phyloP scores from a whole-genome alignment of 495 filamentous ascomycete species.

The Friedmanniomyces endolithicus region DNA sequence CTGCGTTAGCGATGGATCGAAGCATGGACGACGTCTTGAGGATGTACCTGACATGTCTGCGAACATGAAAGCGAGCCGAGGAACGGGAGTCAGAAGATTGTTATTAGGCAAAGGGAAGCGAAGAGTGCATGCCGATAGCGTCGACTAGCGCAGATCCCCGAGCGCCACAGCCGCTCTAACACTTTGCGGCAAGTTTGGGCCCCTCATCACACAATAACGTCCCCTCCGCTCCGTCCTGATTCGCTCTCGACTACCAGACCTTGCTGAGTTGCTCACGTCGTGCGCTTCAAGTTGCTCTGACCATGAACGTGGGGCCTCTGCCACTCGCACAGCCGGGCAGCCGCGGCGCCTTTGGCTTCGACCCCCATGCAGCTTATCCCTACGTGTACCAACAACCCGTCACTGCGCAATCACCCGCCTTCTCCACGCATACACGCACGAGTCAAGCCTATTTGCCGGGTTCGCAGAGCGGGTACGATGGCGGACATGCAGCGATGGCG shows the following conservation, averaged over 20 bases:
- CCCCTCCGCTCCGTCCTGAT: too few relatives aligned
- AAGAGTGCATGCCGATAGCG: too few relatives aligned
- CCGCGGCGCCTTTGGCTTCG: conserved; percentile 1
- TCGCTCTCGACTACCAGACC: neutral
- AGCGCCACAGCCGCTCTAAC: neutral
- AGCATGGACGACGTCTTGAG: too few relatives aligned
- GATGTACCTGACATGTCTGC: conserved; percentile 3
- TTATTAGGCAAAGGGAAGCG: neutral
- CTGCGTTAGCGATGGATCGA: too few relatives aligned
- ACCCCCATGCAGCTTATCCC: conserved; percentile 1
- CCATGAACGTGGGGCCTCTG: conserved; percentile 3
- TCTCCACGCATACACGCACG: neutral
- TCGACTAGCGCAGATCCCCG: neutral
- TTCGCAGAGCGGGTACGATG: neutral
- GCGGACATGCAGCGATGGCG: conserved; percentile 4
- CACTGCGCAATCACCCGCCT: neutral
- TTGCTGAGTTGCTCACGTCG: neutral
- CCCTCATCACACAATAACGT: neutral
- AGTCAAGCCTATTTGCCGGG: conserved; percentile 3
- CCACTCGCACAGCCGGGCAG: neutral
- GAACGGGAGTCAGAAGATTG: too few relatives aligned
- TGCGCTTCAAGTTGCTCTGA: neutral
- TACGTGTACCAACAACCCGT: neutral
- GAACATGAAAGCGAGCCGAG: too few relatives aligned
- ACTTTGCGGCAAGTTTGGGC: too few relatives aligned